Base-by-base conservation (phyloP, 495 filamentous ascomycete genomes). In the Platismatia glauca region DNA sequence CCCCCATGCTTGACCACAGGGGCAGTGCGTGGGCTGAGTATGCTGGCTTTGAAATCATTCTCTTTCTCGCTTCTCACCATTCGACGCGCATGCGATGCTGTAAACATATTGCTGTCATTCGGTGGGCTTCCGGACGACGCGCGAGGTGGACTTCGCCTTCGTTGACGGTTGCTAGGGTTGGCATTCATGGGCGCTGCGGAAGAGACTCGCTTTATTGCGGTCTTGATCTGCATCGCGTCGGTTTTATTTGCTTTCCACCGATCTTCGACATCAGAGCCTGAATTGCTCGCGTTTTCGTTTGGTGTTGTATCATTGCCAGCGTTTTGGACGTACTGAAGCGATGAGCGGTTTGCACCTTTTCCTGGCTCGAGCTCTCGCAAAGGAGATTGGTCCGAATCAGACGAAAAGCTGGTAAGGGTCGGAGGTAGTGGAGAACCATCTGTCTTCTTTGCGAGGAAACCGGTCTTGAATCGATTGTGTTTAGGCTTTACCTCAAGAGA, bases 401-500 rank as follows among this genome's bases (percentile, higher is more conserved):
- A 82, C 4, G 84, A 81, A 39, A 90, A 66, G 18, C 68, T 75
- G 13, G 82, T 78, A 31, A 88, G 76, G 1, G 84, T 83, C 9
- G 86, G 87, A 29, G 86, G 78, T 33, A 82, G 72, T 7, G 88
- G 87, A 37, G 89, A 90, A 62, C 82, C 84, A 61, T 81, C 76
- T 2, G 73, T 66, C 66, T 81, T 86, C 77, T 95, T 95, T 24
- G 88, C 86, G 58, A 97, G 77, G 72, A 95, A 96, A 33, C 94
- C 94, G 38, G 91, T 80, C 70, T 96, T 89, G 79, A 98, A 96
- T 39, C 94, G 82, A 73, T 84, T 91, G 59, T 81, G 83, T 68
- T 89, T 91, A 67, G 78, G 65, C 61, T 80, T 73, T 62, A 76
- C 55, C 38, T 85, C 76, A 16, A 83, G 71, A 15, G 82, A 83